phyloP scores from a whole-genome alignment of 129 eudicot species.

The Logfia minima region DNA sequence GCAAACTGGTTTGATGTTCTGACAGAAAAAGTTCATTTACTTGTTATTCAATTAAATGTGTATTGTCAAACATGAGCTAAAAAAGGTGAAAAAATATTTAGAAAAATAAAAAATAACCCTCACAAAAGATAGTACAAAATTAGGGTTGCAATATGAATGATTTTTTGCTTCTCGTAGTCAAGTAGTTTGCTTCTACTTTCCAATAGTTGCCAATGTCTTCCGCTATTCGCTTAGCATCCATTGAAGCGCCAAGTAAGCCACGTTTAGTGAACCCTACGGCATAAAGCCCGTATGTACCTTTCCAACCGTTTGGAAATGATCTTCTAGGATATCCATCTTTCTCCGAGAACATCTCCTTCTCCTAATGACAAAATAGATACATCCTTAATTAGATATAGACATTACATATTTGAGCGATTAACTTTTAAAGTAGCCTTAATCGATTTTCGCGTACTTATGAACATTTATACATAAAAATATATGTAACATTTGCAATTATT shows the following conservation, averaged over 20 bases:
- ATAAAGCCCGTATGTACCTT: conserved; percentile 80
- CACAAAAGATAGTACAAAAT: conserved; percentile 4
- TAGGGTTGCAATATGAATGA: conserved; percentile 24
- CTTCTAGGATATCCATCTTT: conserved; percentile 83
- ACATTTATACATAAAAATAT: too few relatives aligned
- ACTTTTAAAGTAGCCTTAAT: too few relatives aligned
- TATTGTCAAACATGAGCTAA: conserved; percentile 27
- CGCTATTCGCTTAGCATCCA: conserved; percentile 78
- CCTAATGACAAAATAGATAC: conserved; percentile 35
- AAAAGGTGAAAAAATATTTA: conserved; percentile 14
- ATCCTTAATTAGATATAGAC: background rate
- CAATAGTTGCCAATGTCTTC: conserved; percentile 62
- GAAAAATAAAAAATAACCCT: conserved; percentile 7
- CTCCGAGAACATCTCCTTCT: conserved; percentile 79
- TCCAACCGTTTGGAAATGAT: conserved; percentile 99
- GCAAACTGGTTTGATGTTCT: conserved; percentile 27
- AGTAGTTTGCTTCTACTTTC: conserved; percentile 47
- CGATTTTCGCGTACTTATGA: too few relatives aligned
- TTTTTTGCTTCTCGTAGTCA: conserved; percentile 15
- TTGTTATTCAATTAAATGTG: conserved; percentile 20
- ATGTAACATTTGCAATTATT: too few relatives aligned
- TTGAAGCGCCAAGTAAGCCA: conserved; percentile 91
- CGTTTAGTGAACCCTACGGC: conserved; percentile 98
- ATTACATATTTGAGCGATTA: background rate
- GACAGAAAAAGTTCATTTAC: conserved; percentile 27